Base-by-base conservation (phyloP, 768 basidiomycete species). In the Paxillus rubicundulus region DNA sequence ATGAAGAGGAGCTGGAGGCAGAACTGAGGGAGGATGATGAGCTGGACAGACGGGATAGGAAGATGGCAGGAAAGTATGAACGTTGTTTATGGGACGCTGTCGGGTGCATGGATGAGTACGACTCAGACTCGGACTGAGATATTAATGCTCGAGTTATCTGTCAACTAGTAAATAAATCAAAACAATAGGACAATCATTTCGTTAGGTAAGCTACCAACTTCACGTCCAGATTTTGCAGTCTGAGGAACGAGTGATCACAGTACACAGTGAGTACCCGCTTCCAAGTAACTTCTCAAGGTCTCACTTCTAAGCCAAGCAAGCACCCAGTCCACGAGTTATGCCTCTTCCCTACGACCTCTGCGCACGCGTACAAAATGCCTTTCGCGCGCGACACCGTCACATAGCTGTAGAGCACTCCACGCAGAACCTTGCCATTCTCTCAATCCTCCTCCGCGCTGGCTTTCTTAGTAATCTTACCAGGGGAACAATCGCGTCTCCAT, bases 381-480 rank as follows among this genome's bases (percentile, higher is more conserved):
- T 58, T 47, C 86, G 89, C 17, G 89, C 92, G 1, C 85, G 93
- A 16, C 89, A 94, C 72, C 78, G 80, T 36, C 77, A 76, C 55
- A 77, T 98, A 52, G 80, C 86, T 10, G 82, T 98, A 53, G 77
- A 84, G 30, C 94, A 97, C 72, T 87, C 81, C 41, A 88, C 82
- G 33, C 90, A 95, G 72, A 94, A 95, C 61, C 84, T 98, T 52
- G 92, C 87, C 53, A 92, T 99, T 63, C 84, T 95, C 53, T 84
- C 86, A 61, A 90, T 99, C 58, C 89, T 99, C 62, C 84, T 97
- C 47, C 89, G 92, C 24, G 77, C 89, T 10, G 96, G 96, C 53
- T 92, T 98, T 70, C 71, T 99, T 67, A 83, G 86, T 48, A 86
- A 78, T 64, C 61, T 98, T 53, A 88, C 91, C 2, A 85, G 92